phyloP scores from a whole-genome alignment of 176 grass and related monocot genomes.

The Urochloa ruziziensis region DNA sequence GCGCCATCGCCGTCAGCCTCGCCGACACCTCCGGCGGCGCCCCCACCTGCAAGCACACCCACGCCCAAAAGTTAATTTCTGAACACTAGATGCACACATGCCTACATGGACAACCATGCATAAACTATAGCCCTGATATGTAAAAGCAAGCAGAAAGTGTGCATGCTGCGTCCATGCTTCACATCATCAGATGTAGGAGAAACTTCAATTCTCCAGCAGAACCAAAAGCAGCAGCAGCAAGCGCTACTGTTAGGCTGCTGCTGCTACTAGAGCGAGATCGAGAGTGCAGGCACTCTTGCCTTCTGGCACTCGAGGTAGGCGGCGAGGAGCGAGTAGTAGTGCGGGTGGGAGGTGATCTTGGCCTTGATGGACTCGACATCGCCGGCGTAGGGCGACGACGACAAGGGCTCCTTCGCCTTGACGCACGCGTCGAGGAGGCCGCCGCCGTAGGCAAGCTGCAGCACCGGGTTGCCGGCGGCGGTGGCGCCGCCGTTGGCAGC shows the following conservation, averaged over 20 bases:
- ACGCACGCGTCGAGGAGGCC: slow-evolving; percentile 51
- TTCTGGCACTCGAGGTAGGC: slow-evolving; percentile 99
- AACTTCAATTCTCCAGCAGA: slow-evolving; percentile 27
- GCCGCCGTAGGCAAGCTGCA: slow-evolving; percentile 38
- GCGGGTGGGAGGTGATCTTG: slow-evolving; percentile 93
- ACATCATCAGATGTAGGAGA: slow-evolving; percentile 41
- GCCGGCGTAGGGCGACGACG: slow-evolving; percentile 50
- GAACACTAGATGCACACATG: slow-evolving; percentile 1
- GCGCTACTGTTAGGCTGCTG: background rate
- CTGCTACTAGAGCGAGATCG: no score
- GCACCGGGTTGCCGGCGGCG: slow-evolving; percentile 25
- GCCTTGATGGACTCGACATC: slow-evolving; percentile 92
- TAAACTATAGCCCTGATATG: slow-evolving; percentile 4
- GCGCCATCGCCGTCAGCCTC: slow-evolving; percentile 61
- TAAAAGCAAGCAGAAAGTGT: slow-evolving; percentile 16
- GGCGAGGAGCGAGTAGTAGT: slow-evolving; percentile 89
- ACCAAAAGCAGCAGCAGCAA: background rate
- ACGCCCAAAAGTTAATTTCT: slow-evolving; percentile 2
- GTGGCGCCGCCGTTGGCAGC: slow-evolving; percentile 1
- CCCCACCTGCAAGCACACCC: slow-evolving; percentile 60
- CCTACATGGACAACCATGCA: background rate
- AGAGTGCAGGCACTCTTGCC: slow-evolving; percentile 41
- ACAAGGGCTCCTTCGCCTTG: slow-evolving; percentile 68
- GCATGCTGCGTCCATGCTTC: slow-evolving; percentile 27
- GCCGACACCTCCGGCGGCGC: slow-evolving; percentile 86